Conservation (phyloP, 2,329 filamentous ascomycete species). For the Aspergillus sp. region DNA sequence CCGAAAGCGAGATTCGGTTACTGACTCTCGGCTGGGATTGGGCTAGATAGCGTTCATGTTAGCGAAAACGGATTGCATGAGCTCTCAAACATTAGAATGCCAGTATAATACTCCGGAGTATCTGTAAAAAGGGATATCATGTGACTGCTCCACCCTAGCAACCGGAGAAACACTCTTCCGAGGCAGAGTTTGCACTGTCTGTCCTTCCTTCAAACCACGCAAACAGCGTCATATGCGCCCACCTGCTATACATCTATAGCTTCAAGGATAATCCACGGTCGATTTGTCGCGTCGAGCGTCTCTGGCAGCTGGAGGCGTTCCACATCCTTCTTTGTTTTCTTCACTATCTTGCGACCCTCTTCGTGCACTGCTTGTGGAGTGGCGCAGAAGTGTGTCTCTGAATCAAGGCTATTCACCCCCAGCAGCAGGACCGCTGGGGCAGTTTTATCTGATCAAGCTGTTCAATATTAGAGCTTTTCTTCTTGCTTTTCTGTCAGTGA, state of each 20-base stretch:
- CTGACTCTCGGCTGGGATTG: not conserved
- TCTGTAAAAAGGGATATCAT: not conserved
- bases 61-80: not conserved
- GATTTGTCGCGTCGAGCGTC: not conserved
- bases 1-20: not conserved
- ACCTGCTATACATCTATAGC: constrained; percentile 17
- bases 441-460: no score
- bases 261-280: not conserved
- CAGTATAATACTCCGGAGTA: no score
- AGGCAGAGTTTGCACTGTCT: constrained; percentile 36
- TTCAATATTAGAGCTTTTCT: not conserved
- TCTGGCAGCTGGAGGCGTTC: not conserved
- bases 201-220: constrained; percentile 31
- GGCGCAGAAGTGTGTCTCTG: no score
- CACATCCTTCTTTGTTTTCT: no score
- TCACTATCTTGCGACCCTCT: no score
- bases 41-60: not conserved
- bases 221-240: constrained; percentile 26
- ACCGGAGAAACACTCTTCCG: constrained; percentile 6
- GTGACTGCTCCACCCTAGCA: not conserved
- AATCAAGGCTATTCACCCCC: no score
- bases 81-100: no score
- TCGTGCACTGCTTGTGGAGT: no score
- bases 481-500: not conserved
- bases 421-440: no score